A percentile compares a stretch with the other conserved stretches of the same genome.
Conservation (phyloP, 140 eudicot genomes). For the Cichorium intybus region DNA sequence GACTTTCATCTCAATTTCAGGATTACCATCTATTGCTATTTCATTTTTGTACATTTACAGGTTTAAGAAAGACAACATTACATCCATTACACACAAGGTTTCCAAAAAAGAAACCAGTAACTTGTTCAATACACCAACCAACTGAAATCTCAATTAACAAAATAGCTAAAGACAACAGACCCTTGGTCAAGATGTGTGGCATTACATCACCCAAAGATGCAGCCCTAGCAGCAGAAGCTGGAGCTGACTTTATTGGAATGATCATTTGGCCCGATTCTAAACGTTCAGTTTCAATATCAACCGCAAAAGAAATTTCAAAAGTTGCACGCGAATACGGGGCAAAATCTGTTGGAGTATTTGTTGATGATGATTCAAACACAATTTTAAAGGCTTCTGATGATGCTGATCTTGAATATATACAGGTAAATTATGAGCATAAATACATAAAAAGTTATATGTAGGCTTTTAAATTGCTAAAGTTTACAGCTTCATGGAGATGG, state of each 20-base stretch:
- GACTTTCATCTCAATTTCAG: not conserved
- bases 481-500: constrained; percentile 92
- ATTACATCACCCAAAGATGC: constrained; percentile 95
- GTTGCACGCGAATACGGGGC: constrained; percentile 81
- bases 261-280: constrained; percentile 90
- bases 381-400: constrained; percentile 69
- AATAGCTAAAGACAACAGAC: constrained; percentile 31
- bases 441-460: not conserved
- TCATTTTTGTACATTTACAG: constrained; percentile 25
- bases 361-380: constrained; percentile 71
- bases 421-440: constrained; percentile 37
- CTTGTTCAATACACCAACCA: constrained; percentile 20
- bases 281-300: constrained; percentile 72
- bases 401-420: constrained; percentile 86
- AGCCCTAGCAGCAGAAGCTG: constrained; percentile 96
- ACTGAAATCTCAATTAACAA: constrained; percentile 20
- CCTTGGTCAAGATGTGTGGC: constrained; percentile 96
- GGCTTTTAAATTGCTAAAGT: not conserved
- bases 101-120: constrained; percentile 21
- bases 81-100: constrained; percentile 13
- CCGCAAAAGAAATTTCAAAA: constrained; percentile 81
- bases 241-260: constrained; percentile 94
- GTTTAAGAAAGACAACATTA: constrained; percentile 16
- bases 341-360: constrained; percentile 97
- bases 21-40: not conserved